Evolutionary conservation across 2,329 filamentous ascomycete species (phyloP).

Genomic region (Fusarium brachygibbosum): DNA sequence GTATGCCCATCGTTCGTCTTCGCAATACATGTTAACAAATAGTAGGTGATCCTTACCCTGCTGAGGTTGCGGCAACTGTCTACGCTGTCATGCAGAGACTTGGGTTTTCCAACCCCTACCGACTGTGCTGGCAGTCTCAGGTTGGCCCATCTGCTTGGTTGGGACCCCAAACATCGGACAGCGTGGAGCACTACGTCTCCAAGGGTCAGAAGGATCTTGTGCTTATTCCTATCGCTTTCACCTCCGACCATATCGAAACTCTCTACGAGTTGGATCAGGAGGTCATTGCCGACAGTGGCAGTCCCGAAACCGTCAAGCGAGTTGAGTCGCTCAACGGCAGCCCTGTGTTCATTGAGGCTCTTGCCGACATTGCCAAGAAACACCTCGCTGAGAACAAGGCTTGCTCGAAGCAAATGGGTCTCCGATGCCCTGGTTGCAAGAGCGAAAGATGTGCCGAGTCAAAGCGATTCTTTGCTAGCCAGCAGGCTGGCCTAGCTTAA

Average conservation of each 20-base stretch:
- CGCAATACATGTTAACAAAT: slow-evolving; percentile 46
- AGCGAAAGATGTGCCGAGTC: slow-evolving; percentile 88
- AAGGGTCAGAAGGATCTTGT: slow-evolving; percentile 93
- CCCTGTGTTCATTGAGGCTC: slow-evolving; percentile 87
- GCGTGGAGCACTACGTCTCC: slow-evolving; percentile 88
- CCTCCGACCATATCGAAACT: slow-evolving; percentile 97
- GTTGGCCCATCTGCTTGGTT: slow-evolving; percentile 96
- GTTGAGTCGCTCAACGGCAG: slow-evolving; percentile 93
- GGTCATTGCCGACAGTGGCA: slow-evolving; percentile 88
- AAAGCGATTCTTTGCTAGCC: slow-evolving; percentile 73
- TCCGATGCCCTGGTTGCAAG: slow-evolving; percentile 93
- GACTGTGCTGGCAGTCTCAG: slow-evolving; percentile 97
- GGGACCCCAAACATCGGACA: slow-evolving; percentile 90
- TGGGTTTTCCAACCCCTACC: slow-evolving; percentile 89
- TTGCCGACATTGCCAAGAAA: slow-evolving; percentile 86
- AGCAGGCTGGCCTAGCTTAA: slow-evolving; percentile 50
- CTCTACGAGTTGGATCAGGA: slow-evolving; percentile 94
- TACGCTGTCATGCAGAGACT: slow-evolving; percentile 96
- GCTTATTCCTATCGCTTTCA: slow-evolving; percentile 96
- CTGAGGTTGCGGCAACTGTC: slow-evolving; percentile 95
- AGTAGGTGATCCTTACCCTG: slow-evolving; percentile 89
- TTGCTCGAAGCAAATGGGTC: slow-evolving; percentile 86
- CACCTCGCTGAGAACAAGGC: slow-evolving; percentile 78
- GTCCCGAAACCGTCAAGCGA: slow-evolving; percentile 85
- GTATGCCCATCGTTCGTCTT: neutral